Conservation (phyloP, 441 rosid species). For the Euphorbia corollata region DNA sequence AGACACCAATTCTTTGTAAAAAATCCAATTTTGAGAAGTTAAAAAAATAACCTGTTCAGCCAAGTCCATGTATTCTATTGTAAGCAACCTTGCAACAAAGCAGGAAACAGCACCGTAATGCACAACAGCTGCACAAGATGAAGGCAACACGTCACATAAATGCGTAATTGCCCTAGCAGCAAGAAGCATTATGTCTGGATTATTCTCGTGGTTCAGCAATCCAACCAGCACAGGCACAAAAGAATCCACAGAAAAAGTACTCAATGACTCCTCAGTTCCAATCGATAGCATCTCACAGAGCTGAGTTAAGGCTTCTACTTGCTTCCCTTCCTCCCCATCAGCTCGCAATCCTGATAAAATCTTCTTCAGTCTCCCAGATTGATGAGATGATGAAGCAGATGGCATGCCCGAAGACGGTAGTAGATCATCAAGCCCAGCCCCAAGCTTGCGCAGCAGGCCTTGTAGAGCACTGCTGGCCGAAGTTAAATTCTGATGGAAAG, state of each 20-base stretch:
- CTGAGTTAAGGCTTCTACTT: conserved; percentile 95
- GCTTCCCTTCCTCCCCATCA: conserved; percentile 94
- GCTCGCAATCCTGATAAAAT: conserved; percentile 82
- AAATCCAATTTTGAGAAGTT: background rate
- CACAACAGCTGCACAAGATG: conserved; percentile 98
- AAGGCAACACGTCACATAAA: conserved; percentile 92
- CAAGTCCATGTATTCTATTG: conserved; percentile 97
- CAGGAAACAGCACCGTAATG: conserved; percentile 93
- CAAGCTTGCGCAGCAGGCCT: conserved; percentile 85
- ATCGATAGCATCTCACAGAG: conserved; percentile 92
- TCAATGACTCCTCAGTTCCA: conserved; percentile 91
- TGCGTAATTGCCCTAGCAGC: conserved; percentile 98
- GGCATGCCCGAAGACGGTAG: conserved; percentile 72
- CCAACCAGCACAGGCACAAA: conserved; percentile 91
- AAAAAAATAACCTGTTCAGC: conserved; percentile 81
- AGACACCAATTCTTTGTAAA: background rate
- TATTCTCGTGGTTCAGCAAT: conserved; percentile 81
- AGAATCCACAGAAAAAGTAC: conserved; percentile 92
- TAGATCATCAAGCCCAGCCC: conserved; percentile 92
- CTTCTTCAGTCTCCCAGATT: conserved; percentile 80
- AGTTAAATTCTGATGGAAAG: conserved; percentile 78
- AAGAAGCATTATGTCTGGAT: conserved; percentile 94
- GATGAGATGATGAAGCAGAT: conserved; percentile 79
- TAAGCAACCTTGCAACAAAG: conserved; percentile 84
- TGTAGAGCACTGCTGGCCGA: conserved; percentile 96